phyloP scores from a whole-genome alignment of 1,284 basidiomycete genomes.

The Volvariella volvacea region DNA sequence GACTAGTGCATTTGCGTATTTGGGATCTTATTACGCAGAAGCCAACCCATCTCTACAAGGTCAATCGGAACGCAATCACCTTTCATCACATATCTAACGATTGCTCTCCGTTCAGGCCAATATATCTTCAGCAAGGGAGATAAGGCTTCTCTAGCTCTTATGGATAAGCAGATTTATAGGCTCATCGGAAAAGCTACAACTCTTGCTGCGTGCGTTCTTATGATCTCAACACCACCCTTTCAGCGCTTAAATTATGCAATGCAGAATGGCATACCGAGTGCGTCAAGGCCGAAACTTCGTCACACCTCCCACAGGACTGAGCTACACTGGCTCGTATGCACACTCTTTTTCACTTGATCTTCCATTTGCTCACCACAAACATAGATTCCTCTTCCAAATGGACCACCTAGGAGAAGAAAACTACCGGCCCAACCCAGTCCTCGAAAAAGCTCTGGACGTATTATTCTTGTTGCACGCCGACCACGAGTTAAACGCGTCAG shows the following conservation, averaged over 20 bases:
- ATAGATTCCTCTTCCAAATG: conserved; percentile 82
- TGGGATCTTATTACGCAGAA: conserved; percentile 80
- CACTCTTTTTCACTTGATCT: neutral
- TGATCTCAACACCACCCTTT: neutral
- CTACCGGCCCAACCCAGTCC: conserved; percentile 74
- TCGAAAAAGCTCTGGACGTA: conserved; percentile 80
- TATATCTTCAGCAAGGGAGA: conserved; percentile 69
- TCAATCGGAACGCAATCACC: conserved; percentile 15
- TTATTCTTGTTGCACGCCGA: conserved; percentile 86
- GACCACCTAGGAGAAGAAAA: conserved; percentile 70
- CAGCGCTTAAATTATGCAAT: conserved; percentile 1
- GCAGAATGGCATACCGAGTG: conserved; percentile 82
- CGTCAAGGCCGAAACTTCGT: conserved; percentile 86
- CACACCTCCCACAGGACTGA: conserved; percentile 73
- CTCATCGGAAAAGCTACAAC: conserved; percentile 85
- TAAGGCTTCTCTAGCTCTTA: conserved; percentile 56
- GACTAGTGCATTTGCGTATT: conserved; percentile 77
- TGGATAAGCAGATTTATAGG: conserved; percentile 89
- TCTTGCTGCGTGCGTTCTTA: conserved; percentile 68
- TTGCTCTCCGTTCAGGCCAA: conserved; percentile 47
- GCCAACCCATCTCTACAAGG: conserved; percentile 77
- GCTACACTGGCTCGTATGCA: conserved; percentile 75
- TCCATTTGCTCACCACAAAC: conserved; percentile 1
- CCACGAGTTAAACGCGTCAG: conserved; percentile 81
- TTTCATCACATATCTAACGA: neutral